phyloP scores from a whole-genome alignment of 176 grass and related monocot genomes.

The Carex myosuroides region DNA sequence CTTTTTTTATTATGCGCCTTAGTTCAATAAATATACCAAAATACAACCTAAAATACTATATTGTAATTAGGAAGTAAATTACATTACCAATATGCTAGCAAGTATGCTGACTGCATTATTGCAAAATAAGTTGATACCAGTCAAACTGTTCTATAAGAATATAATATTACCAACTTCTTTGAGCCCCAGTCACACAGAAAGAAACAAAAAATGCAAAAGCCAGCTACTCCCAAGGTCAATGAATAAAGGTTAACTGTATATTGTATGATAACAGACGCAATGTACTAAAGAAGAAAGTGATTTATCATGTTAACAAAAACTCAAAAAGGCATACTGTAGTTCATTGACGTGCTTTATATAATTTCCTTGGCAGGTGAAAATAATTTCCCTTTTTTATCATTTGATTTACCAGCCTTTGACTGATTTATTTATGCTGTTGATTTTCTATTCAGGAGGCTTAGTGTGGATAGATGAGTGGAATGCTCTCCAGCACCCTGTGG shows the following conservation, averaged over 20 bases:
- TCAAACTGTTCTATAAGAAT: background rate
- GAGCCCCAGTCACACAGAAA: background rate
- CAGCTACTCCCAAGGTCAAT: background rate
- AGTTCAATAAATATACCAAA: background rate
- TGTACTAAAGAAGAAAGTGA: background rate
- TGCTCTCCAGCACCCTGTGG: conserved; percentile 79
- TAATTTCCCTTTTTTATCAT: background rate
- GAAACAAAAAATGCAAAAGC: background rate
- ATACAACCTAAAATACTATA: background rate
- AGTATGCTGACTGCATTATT: background rate
- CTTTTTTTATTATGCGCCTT: background rate
- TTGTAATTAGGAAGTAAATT: background rate
- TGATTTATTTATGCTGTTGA: conserved; percentile 16
- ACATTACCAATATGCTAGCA: background rate
- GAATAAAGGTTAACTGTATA: background rate
- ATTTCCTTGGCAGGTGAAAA: background rate
- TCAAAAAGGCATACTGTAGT: background rate
- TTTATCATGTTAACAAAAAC: background rate
- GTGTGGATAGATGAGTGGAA: conserved; percentile 85
- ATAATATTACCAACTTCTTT: background rate
- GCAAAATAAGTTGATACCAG: background rate
- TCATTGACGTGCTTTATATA: background rate
- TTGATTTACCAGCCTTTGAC: background rate
- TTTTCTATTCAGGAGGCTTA: conserved; percentile 63
- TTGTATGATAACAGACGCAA: background rate